Evolutionary conservation across 306 rosid genomes (phyloP), one percentile per base, ranked within the genome.

Genomic region (Prunus persica): DNA sequence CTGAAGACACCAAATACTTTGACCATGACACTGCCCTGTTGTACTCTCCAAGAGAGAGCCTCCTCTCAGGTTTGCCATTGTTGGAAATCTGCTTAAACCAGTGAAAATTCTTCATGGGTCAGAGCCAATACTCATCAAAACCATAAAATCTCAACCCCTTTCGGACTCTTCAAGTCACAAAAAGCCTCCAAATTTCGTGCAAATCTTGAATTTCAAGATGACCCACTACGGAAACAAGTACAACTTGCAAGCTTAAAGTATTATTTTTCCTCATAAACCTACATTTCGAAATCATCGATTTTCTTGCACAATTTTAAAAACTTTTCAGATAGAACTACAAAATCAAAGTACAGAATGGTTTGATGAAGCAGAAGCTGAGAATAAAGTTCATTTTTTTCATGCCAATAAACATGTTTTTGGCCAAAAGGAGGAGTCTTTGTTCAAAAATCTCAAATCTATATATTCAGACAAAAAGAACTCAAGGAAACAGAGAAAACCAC

Each of bases 11-110:
- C 83, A 91, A 34, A 69, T 96, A 96, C 82, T 91, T 96, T 5
- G 99, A 96, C 99, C 99, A 96, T 30, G 99, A 96, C 71, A 87
- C 97, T 8, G 99, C 99, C 38, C 99, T 67, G 55, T 76, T 85
- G 85, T 91, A 96, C 79, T 96, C 98, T 4, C 93, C 93, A 13
- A 96, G 88, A 0, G 98, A 92, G 15, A 90, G 85, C 74, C 80
- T 86, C 80, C 88, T 80, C 79, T 79, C 87, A 12, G 79, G 64
- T 76, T 78, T 87, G 41, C 90, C 89, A 58, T 77, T 88, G 83
- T 74, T 85, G 15, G 88, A 74, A 73, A 78, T 86, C 69, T 86
- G 86, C 80, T 84, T 90, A 54, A 83, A 81, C 89, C 92, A 88
- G 79, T 70, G 55, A 22, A 87, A 76, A 68, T 82, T 93, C 93